Conservation (phyloP, 192 early-diverging fungal species). For the Mortierella antarctica region DNA sequence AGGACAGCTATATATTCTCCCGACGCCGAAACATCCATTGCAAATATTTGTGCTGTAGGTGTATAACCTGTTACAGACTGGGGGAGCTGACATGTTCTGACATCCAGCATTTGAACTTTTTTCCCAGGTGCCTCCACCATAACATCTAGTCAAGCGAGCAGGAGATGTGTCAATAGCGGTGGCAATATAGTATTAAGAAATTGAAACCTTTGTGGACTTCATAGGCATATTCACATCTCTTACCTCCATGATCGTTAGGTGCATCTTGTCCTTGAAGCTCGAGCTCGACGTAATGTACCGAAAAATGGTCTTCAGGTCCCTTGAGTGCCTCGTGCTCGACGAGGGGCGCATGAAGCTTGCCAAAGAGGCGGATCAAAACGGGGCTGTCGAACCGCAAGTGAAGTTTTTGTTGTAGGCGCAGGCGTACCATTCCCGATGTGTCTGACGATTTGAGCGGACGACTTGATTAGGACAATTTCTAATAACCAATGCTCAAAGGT, state of each 20-base stretch:
- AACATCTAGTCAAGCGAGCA: not conserved
- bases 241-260: not conserved
- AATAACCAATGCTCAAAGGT: too few relatives aligned
- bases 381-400: conserved; percentile 6
- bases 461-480: not conserved
- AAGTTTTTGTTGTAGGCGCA: conserved; percentile 14
- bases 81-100: not conserved
- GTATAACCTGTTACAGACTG: not conserved
- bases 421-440: not conserved
- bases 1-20: conserved; percentile 3
- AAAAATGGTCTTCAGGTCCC: not conserved
- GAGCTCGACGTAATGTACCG: conserved; percentile 12
- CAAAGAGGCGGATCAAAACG: not conserved
- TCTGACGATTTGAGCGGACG: not conserved
- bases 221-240: not conserved
- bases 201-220: not conserved
- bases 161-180: not conserved
- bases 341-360: not conserved
- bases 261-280: not conserved
- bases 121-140: conserved; percentile 9
- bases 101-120: conserved; percentile 6
- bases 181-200: not conserved
- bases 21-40: conserved; percentile 1
- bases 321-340: not conserved
- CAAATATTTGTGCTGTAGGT: conserved; percentile 11